phyloP scores from a whole-genome alignment of 2,329 filamentous ascomycete genomes.

The Pseudohalonectria lignicola region DNA sequence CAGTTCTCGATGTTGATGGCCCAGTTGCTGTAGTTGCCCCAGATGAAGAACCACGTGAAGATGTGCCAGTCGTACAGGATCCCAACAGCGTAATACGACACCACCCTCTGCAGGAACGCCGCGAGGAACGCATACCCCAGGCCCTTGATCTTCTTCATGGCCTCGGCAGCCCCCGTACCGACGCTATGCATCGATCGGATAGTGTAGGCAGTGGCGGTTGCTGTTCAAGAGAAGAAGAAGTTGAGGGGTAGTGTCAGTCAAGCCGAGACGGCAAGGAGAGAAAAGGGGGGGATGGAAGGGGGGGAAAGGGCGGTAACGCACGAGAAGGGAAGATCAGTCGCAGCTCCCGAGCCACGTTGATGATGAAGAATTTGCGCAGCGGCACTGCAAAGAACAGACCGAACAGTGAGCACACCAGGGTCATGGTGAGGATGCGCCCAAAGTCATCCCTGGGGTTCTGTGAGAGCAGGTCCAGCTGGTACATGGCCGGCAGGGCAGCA shows the following conservation, averaged over 20 bases:
- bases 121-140: conserved; percentile 37
- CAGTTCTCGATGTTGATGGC: conserved; percentile 46
- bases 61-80: conserved; percentile 49
- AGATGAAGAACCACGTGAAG: conserved; percentile 42
- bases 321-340: conserved; percentile 46
- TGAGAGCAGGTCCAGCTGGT: conserved; percentile 39
- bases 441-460: conserved; percentile 43
- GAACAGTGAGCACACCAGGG: conserved; percentile 51
- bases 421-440: conserved; percentile 45
- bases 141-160: conserved; percentile 45
- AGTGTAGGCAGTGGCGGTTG: conserved; percentile 49
- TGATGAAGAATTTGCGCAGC: conserved; percentile 57
- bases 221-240: conserved; percentile 5
- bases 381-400: conserved; percentile 53
- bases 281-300: conserved; percentile 12
- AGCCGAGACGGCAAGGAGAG: too few species aligned
- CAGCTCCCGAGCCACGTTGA: conserved; percentile 50
- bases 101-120: conserved; percentile 42
- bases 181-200: conserved; percentile 53
- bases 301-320: conserved; percentile 31
- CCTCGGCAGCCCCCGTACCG: conserved; percentile 37
- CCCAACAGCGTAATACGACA: conserved; percentile 46
- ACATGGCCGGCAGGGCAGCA: conserved; percentile 48
- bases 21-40: conserved; percentile 36
- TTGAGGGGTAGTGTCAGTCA: too few species aligned